Evolutionary conservation across 2,329 filamentous ascomycete genomes (phyloP), one percentile per base, ranked within the genome.

Genomic region (Aspergillus sp.): DNA sequence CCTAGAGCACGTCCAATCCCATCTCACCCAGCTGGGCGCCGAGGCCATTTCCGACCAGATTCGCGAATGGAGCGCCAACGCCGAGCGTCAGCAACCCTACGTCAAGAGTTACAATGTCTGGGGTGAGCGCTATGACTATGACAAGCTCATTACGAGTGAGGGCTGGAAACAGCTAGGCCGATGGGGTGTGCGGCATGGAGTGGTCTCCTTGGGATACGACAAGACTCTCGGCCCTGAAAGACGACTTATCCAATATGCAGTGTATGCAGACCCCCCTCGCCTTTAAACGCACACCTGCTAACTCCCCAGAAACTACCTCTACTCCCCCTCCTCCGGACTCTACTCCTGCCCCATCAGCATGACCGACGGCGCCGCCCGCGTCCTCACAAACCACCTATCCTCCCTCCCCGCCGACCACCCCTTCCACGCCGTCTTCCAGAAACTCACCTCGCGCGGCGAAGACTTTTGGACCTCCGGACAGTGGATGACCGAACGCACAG

Each of bases 401-500:
- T 16, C 36, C 2, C 30, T 55, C 10, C 45, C 41, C 2, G 32
- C 30, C 17, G 55, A 44, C 36, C 57, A 46, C 11, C 50, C 35
- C 47, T 61, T 50, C 44, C 52, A 46, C 24, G 14, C 22, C 49
- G 54, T 55, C 16, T 53, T 46, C 32, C 19, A 45, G 24, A 50
- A 36, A n/a, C 26, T 49, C 13, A 49, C 60, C 11, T 68, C 68
- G 3, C 61, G 65, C 8, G 60, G 61, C 2, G 53, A 60, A 13
- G 26, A 54, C n/a, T 47, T 58, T 56, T 90, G 86, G 87, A 90
- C 86, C 0, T 87, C 82, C 38, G 86, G 86, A 0, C 87, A 90
- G 65, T 90, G 87, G 87, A 89, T 90, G 87, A 90, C 87, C 0
- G 86, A 89, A 60, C 77, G 86, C 2, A 77, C 79, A 0, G 86